phyloP scores from a whole-genome alignment of 1,284 basidiomycete genomes.

The Cryptococcus sp. region DNA sequence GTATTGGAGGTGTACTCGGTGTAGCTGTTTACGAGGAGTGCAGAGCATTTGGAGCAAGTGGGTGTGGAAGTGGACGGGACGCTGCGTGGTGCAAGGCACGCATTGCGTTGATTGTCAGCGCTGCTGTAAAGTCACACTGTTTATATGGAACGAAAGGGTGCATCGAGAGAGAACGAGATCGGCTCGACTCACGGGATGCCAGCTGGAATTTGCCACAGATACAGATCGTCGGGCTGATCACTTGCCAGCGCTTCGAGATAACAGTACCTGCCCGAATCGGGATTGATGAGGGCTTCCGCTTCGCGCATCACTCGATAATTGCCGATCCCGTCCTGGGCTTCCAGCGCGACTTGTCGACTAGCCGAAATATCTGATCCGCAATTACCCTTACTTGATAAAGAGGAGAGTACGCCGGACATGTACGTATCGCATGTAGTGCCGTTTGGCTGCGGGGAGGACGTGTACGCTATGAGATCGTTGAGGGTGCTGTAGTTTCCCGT shows the following conservation, averaged over 20 bases:
- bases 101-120: background rate
- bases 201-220: conserved; percentile 46
- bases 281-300: conserved; percentile 36
- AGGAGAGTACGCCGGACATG: conserved; percentile 24
- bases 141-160: background rate
- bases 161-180: background rate
- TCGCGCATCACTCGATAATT: conserved; percentile 47
- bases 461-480: conserved; percentile 62
- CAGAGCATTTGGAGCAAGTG: conserved; percentile 49
- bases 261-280: conserved; percentile 43
- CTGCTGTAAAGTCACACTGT: background rate
- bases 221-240: conserved; percentile 47
- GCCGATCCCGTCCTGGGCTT: conserved; percentile 39
- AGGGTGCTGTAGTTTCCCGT: conserved; percentile 65
- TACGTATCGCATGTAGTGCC: conserved; percentile 32
- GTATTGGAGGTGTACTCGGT: conserved; percentile 25
- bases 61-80: conserved; percentile 42
- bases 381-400: conserved; percentile 33
- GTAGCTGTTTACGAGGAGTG: conserved; percentile 40
- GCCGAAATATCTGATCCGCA: conserved; percentile 39
- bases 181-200: conserved; percentile 46
- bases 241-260: conserved; percentile 44
- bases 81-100: conserved; percentile 17
- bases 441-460: conserved; percentile 26
- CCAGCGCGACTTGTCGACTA: conserved; percentile 23